Conservation (phyloP, 1,139 yeast genomes). For the Blastobotrys petasosporus region DNA sequence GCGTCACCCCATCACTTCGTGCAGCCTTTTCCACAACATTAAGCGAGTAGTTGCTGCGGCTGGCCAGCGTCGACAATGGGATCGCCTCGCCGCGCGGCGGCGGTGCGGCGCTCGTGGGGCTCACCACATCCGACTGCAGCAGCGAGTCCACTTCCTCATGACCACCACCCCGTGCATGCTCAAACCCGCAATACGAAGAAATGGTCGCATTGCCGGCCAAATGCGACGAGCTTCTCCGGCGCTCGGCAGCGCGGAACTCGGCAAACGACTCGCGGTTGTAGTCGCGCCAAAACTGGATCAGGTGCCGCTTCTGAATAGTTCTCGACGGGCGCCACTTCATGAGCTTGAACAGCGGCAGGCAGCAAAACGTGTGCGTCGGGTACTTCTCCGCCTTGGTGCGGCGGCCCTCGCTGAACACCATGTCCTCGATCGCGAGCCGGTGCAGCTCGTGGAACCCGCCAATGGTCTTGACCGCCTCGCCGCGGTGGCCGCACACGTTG, state of each 20-base stretch:
- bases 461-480: slow-evolving; percentile 46
- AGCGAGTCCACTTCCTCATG: background rate
- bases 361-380: slow-evolving; percentile 44
- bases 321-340: slow-evolving; percentile 3
- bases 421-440: slow-evolving; percentile 49
- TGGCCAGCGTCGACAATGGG: no score
- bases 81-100: no score
- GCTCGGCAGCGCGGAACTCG: slow-evolving; percentile 6
- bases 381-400: slow-evolving; percentile 50
- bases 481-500: slow-evolving; percentile 49
- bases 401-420: slow-evolving; percentile 50
- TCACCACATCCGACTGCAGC: no score
- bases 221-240: background rate
- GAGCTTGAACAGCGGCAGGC: slow-evolving; percentile 43
- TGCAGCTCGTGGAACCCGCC: slow-evolving; percentile 40
- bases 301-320: background rate
- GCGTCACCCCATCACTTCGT: background rate
- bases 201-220: background rate
- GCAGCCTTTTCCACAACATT: background rate
- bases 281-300: slow-evolving; percentile 3
- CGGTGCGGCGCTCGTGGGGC: no score
- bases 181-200: background rate
- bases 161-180: background rate
- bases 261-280: slow-evolving; percentile 7
- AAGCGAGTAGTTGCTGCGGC: no score